These are phyloP conservation scores for Metarhizium album DNA, from an alignment of 2,329 filamentous ascomycete genomes.

Conservation along the genomic window DNA sequence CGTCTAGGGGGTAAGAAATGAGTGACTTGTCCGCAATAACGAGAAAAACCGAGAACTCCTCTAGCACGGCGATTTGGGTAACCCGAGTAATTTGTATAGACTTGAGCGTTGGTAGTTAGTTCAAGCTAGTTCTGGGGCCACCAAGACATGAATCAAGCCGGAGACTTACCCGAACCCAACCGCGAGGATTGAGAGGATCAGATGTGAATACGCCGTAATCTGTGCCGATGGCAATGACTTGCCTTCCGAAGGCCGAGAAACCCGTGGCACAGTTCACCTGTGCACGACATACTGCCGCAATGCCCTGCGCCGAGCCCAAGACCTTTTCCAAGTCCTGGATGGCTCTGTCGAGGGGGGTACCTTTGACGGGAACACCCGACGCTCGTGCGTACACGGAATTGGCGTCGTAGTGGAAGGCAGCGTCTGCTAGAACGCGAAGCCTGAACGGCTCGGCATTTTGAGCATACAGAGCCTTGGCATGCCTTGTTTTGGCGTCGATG, in stretches of 20 bases:
- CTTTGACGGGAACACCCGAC: constrained; percentile 64
- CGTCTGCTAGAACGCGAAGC: constrained; percentile 82
- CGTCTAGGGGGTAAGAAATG: constrained; percentile 87
- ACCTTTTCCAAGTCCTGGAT: constrained; percentile 78
- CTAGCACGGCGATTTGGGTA: constrained; percentile 86
- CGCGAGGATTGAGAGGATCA: constrained; percentile 78
- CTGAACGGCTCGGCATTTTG: constrained; percentile 96
- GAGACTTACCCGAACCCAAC: constrained; percentile 69
- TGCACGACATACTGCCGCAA: constrained; percentile 70
- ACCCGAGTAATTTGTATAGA: constrained; percentile 67
- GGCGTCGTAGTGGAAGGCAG: constrained; percentile 74
- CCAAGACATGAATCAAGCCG: background rate
- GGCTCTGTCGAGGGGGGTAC: constrained; percentile 83
- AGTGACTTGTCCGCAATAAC: constrained; percentile 85
- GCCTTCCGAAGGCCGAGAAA: constrained; percentile 73
- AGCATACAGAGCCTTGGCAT: constrained; percentile 76
- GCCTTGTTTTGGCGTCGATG: constrained; percentile 85
- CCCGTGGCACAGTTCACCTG: constrained; percentile 87
- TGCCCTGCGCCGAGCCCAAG: constrained; percentile 59
- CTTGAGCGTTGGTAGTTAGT: constrained; percentile 30
- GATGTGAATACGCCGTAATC: constrained; percentile 90
- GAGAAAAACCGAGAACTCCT: constrained; percentile 89
- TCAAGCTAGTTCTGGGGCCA: background rate
- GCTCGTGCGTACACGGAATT: constrained; percentile 48
- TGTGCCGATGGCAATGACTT: constrained; percentile 88